Evolutionary conservation across 176 grass and related monocot species (phyloP).

Genomic region (Bonia amplexicaulis): DNA sequence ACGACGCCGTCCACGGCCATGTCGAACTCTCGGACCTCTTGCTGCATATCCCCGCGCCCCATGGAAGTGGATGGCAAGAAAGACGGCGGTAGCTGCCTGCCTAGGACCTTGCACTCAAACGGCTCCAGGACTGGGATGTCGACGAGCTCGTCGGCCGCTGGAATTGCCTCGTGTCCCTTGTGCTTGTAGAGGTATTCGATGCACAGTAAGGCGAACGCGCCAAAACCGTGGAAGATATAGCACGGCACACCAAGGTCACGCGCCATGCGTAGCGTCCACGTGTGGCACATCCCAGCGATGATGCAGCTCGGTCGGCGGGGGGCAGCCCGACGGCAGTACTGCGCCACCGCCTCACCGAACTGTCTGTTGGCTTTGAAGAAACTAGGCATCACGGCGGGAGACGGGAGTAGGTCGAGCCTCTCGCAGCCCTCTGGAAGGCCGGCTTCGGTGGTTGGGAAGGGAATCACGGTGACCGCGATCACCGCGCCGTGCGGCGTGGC

Average conservation of each 20-base stretch:
- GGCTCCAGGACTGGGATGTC: conserved; percentile 28
- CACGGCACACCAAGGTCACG: conserved; percentile 46
- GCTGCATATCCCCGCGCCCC: background rate
- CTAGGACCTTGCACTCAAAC: conserved; percentile 38
- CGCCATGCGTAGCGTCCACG: conserved; percentile 44
- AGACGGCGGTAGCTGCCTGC: conserved; percentile 39
- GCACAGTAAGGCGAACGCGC: conserved; percentile 45
- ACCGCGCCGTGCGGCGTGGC: background rate
- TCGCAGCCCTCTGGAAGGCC: conserved; percentile 51
- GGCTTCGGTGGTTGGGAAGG: conserved; percentile 39
- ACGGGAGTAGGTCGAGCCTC: conserved; percentile 38
- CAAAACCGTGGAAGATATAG: conserved; percentile 68
- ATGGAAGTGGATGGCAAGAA: conserved; percentile 14
- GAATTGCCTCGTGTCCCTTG: conserved; percentile 19
- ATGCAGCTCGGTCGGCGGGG: conserved; percentile 34
- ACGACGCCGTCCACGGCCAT: conserved; percentile 45
- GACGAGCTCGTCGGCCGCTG: conserved; percentile 33
- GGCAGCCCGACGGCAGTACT: background rate
- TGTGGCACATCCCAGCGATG: conserved; percentile 41
- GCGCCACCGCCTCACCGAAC: conserved; percentile 37
- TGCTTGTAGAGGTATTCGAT: conserved; percentile 48
- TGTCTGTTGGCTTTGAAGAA: conserved; percentile 36
- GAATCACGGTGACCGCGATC: conserved; percentile 41
- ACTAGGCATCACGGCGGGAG: conserved; percentile 8
- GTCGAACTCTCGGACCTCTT: conserved; percentile 33